Percentiles rank a stretch among this genome's conserved stretches.
Evolutionary conservation across 306 rosid species (phyloP).

Genomic region (Medicago lupulina): DNA sequence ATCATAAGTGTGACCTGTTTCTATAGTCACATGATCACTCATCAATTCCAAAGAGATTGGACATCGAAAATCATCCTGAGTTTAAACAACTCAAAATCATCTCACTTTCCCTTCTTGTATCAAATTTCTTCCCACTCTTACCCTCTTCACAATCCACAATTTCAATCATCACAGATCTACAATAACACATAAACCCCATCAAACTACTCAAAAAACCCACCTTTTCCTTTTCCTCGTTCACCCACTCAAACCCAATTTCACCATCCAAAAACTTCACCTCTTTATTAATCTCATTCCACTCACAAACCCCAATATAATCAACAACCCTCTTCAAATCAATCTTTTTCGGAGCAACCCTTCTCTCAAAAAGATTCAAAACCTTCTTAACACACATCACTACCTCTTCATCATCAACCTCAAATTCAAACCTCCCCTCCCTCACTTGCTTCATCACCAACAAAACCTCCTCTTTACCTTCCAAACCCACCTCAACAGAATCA

Average conservation of each 20-base stretch:
- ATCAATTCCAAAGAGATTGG: conserved; percentile 84
- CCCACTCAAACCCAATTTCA: conserved; percentile 62
- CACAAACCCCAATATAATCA: conserved; percentile 58
- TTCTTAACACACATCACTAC: conserved; percentile 44
- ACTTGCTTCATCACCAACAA: conserved; percentile 61
- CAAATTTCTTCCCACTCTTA: conserved; percentile 35
- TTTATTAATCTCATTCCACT: conserved; percentile 68
- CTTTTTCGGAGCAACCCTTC: conserved; percentile 49
- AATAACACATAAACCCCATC: conserved; percentile 64
- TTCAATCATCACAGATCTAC: conserved; percentile 61
- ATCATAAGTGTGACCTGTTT: conserved; percentile 88
- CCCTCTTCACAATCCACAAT: conserved; percentile 50
- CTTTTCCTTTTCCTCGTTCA: conserved; percentile 49
- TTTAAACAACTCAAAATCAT: conserved; percentile 47
- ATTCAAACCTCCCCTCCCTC: conserved; percentile 51
- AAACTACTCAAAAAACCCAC: conserved; percentile 50
- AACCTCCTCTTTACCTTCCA: conserved; percentile 62
- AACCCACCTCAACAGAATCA: conserved; percentile 32
- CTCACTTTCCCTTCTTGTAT: conserved; percentile 12
- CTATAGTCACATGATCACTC: conserved; percentile 80
- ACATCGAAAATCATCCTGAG: conserved; percentile 79
- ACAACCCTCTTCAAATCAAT: conserved; percentile 57
- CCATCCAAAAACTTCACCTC: conserved; percentile 76
- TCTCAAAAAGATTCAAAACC: conserved; percentile 54
- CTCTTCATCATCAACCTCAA: conserved; percentile 57